Evolutionary conservation across 2,329 filamentous ascomycete genomes (phyloP).

Genomic region (Orbilia brochopaga): DNA sequence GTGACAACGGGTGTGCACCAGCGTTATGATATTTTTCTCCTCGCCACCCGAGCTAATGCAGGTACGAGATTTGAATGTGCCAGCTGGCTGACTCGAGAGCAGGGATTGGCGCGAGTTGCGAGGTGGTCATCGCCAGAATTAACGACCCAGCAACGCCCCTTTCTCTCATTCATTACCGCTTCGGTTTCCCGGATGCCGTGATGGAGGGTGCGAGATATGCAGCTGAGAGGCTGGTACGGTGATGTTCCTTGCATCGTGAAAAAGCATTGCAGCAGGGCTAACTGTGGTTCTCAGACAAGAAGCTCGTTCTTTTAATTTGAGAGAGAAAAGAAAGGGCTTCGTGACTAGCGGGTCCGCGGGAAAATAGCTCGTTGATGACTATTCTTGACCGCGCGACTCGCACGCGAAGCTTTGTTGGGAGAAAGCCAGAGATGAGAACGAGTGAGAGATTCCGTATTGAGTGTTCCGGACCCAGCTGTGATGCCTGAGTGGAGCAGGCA

Average conservation of each 20-base stretch:
- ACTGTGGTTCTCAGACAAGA: neutral
- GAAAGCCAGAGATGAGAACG: neutral
- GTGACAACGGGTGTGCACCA: slow-evolving; percentile 38
- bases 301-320: neutral
- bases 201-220: neutral
- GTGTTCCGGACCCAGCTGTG: neutral
- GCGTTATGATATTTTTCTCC: slow-evolving; percentile 27
- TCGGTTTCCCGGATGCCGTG: slow-evolving; percentile 46
- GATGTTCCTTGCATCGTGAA: slow-evolving; percentile 19
- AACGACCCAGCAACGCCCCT: slow-evolving; percentile 40
- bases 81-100: neutral
- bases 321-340: neutral
- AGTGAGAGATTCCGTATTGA: slow-evolving; percentile 5
- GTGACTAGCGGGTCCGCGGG: neutral
- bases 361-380: neutral
- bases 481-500: slow-evolving; percentile 45
- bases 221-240: slow-evolving; percentile 3
- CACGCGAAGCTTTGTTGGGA: neutral
- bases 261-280: neutral
- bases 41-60: slow-evolving; percentile 48
- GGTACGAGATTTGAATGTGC: slow-evolving; percentile 27
- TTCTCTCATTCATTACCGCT: slow-evolving; percentile 21
- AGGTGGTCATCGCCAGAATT: slow-evolving; percentile 13
- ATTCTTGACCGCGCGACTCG: neutral
- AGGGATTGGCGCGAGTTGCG: slow-evolving; percentile 9